These are phyloP conservation scores for Aechmea fasciata DNA, from an alignment of 176 grass and related monocot genomes.

Conservation along the genomic window DNA sequence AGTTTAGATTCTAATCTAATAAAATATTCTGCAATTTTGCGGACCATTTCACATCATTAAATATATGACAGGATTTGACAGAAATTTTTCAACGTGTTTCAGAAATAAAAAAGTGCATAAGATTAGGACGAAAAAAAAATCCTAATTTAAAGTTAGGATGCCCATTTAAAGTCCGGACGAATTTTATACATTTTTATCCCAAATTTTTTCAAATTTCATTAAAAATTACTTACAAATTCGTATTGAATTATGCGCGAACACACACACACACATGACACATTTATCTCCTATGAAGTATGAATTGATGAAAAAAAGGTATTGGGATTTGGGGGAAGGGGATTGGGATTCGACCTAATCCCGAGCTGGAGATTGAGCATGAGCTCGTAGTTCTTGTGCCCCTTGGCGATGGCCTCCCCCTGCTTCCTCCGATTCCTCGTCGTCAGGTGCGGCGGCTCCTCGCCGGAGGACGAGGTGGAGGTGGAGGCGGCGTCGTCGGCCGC, in stretches of 20 bases:
- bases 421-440: conserved; percentile 22
- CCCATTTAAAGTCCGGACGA: no score
- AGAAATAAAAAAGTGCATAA: no score
- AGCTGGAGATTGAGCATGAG: conserved; percentile 99
- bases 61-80: no score
- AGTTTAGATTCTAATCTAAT: neutral
- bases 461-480: conserved; percentile 31
- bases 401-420: conserved; percentile 69
- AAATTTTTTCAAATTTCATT: no score
- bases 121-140: no score
- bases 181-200: no score
- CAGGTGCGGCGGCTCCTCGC: conserved; percentile 24
- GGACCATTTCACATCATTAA: neutral
- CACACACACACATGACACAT: no score
- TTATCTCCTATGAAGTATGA: neutral
- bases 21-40: neutral
- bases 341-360: conserved; percentile 63
- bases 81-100: no score
- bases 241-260: no score
- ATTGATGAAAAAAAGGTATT: conserved; percentile 4
- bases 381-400: conserved; percentile 92
- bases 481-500: conserved; percentile 40
- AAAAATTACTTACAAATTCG: no score
- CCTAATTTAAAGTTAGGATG: no score
- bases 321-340: neutral